phyloP scores from a whole-genome alignment of 306 rosid genomes.

The Sicyos baderoa region DNA sequence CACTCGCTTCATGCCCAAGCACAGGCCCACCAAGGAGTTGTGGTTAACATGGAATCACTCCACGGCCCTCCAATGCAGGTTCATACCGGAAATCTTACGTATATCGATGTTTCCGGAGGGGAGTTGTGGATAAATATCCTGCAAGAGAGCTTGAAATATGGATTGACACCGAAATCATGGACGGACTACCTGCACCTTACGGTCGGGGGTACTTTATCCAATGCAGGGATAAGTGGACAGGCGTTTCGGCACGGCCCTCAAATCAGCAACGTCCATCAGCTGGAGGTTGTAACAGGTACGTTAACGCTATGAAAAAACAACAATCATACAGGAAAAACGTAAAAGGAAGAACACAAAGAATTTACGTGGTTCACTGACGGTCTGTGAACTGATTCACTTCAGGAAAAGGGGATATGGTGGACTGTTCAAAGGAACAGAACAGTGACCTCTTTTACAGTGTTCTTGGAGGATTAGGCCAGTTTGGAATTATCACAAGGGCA shows the following conservation, averaged over 20 bases:
- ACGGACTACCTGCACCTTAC: slow-evolving; percentile 88
- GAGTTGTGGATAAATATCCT: slow-evolving; percentile 85
- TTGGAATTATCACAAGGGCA: slow-evolving; percentile 86
- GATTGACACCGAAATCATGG: slow-evolving; percentile 92
- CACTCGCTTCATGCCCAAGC: slow-evolving; percentile 93
- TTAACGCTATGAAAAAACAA: neutral
- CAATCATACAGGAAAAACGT: neutral
- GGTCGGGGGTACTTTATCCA: slow-evolving; percentile 93
- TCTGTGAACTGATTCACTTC: too few species aligned
- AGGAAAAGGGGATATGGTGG: slow-evolving; percentile 82
- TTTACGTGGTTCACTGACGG: neutral
- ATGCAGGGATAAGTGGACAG: slow-evolving; percentile 96
- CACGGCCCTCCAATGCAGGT: slow-evolving; percentile 46
- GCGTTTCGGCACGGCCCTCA: slow-evolving; percentile 94
- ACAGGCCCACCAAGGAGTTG: slow-evolving; percentile 70
- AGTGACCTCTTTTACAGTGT: slow-evolving; percentile 72
- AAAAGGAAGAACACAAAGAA: neutral
- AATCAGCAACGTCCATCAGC: slow-evolving; percentile 83
- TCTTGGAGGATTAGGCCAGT: slow-evolving; percentile 97
- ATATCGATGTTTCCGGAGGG: slow-evolving; percentile 76
- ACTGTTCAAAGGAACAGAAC: slow-evolving; percentile 67
- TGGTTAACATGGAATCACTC: slow-evolving; percentile 80
- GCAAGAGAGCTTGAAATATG: slow-evolving; percentile 73
- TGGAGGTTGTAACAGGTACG: slow-evolving; percentile 94
- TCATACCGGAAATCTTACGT: slow-evolving; percentile 35